Conservation (phyloP, 208 protist species). For the Strigomonas culicis region DNA sequence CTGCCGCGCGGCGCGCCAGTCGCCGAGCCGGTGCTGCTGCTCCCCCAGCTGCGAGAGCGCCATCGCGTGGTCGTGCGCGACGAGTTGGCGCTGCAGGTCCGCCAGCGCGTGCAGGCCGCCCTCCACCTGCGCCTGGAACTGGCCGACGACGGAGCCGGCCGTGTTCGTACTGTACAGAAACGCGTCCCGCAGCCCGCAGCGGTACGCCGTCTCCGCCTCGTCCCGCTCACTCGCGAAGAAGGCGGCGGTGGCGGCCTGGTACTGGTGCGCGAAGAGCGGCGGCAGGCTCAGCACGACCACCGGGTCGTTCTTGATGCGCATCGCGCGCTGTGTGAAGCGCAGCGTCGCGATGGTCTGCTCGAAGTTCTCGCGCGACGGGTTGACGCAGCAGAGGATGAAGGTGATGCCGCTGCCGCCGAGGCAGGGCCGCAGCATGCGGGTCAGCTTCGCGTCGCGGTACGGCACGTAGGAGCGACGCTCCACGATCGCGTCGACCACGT, state of each 20-base stretch:
- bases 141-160: slow-evolving; percentile 35
- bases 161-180: slow-evolving; percentile 64
- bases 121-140: slow-evolving; percentile 54
- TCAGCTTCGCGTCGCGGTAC: slow-evolving; percentile 90
- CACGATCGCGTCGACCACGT: slow-evolving; percentile 82
- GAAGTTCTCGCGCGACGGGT: slow-evolving; percentile 77
- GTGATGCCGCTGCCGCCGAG: slow-evolving; percentile 87
- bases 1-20: slow-evolving; percentile 16
- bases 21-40: slow-evolving; percentile 54
- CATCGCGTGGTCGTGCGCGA: slow-evolving; percentile 74
- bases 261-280: slow-evolving; percentile 83
- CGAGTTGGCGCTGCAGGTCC: slow-evolving; percentile 67
- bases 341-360: slow-evolving; percentile 85
- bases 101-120: slow-evolving; percentile 67
- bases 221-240: neutral
- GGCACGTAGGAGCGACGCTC: slow-evolving; percentile 66
- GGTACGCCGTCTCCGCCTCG: slow-evolving; percentile 44
- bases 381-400: slow-evolving; percentile 90
- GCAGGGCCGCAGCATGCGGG: slow-evolving; percentile 74
- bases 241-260: neutral
- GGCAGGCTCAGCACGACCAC: slow-evolving; percentile 78
- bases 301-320: slow-evolving; percentile 89
- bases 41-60: slow-evolving; percentile 61
- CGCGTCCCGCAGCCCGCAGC: slow-evolving; percentile 67
- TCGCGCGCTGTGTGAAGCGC: slow-evolving; percentile 85